These are phyloP conservation scores for Fomitopsis pulvina DNA, from an alignment of 768 basidiomycete species.

Conservation along the genomic window DNA sequence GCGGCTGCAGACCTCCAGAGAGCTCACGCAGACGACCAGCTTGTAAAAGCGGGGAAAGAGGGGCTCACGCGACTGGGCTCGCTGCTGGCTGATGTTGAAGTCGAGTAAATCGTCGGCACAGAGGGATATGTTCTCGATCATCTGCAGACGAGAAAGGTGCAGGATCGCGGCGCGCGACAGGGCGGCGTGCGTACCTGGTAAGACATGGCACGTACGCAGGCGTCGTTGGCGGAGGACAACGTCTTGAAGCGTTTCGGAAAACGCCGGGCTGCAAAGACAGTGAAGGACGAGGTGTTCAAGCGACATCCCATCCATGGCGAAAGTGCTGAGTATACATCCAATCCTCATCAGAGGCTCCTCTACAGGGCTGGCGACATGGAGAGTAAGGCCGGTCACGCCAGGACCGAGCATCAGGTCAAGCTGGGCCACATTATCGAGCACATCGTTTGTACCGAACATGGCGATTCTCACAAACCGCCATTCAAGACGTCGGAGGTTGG, in stretches of 20 bases:
- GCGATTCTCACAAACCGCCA: too few species aligned
- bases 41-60: conserved; percentile 8
- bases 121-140: conserved; percentile 2
- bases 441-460: not conserved
- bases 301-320: not conserved
- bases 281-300: conserved; percentile 4
- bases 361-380: not conserved
- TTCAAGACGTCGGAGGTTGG: conserved; percentile 8
- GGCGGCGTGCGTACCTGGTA: not conserved
- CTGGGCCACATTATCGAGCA: conserved; percentile 1
- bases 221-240: conserved; percentile 2
- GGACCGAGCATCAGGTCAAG: conserved; percentile 8
- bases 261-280: not conserved
- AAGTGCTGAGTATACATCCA: not conserved
- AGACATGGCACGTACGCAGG: conserved; percentile 1
- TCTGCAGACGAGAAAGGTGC: conserved; percentile 2
- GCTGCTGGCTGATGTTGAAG: not conserved
- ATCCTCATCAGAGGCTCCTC: not conserved
- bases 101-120: not conserved
- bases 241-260: not conserved
- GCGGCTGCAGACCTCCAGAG: conserved; percentile 1
- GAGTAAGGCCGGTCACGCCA: not conserved
- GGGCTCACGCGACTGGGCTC: not conserved
- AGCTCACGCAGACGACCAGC: conserved; percentile 3
- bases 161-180: not conserved